Evolutionary conservation across 169 alveolate species (phyloP), one percentile per base, ranked within the genome.

Genomic region (Eimeria praecox): DNA sequence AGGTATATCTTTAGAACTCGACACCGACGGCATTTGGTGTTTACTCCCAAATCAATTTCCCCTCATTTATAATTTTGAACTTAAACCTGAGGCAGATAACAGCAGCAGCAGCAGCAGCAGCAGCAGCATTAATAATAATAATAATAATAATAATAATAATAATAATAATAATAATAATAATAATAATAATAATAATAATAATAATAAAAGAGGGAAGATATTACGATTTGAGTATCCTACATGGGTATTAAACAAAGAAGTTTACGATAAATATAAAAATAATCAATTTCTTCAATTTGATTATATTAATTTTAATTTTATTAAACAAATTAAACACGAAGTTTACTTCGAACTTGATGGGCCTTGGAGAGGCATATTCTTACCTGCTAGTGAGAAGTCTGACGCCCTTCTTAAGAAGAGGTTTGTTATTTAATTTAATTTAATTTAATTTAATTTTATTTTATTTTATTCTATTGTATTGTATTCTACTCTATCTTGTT

Each of bases 1-100:
- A 42, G 99, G 99, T 52, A 98, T 98, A 90, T 99, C 99, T 35
- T 96, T 99, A 85, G 99, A 99, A 97, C 98, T 99, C 95, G 99
- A 99, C 98, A 99, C 99, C 10, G 99, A 99, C 97, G 99, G 99
- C 71, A 99, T 99, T 71, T 99, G 99, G 99, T 98, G 99, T 83
- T 97, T 99, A 97, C 96, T 99, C 44, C 99, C 99, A 22, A 97
- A 98, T 62, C 98, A 99, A 30, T 99, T 99, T 97, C 99, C 99
- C 56, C 97, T 99, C 98, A n/a, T 97, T 97, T 95, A 98, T 40
- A 27, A 42, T 3, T 52, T 94, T 73, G 94, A 52, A 62, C 83
- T 52, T 44, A 87, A 56, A 56, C 66, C 66, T 14, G 27, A 83
- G 91, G 83, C 66, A 78, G 82, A 30, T 5, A 4, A 24, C 5